Base-by-base conservation (phyloP, 352 stramenopile genomes). In the Pythium guiyangense region DNA sequence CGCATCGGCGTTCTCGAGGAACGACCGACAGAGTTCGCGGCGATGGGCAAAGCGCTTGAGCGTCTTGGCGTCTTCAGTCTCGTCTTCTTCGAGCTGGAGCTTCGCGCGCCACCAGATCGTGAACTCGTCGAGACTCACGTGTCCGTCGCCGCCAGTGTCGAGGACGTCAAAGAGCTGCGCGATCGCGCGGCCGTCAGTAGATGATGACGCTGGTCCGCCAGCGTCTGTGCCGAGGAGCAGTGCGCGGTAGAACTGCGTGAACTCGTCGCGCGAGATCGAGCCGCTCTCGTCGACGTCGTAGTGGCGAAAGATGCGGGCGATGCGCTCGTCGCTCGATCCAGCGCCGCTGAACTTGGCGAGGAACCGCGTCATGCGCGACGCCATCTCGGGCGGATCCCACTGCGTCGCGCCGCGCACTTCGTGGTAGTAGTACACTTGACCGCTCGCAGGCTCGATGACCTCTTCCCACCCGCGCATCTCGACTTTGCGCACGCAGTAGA, bases 91-190 rank as follows among this genome's bases (percentile, higher is more conserved):
- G 3, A 92, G 58, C 50, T 79, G 61, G 4, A 86, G 59, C 35
- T 88, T 92, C 1, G 81, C 79, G 56, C 74, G 71, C 81, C 81
- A 90, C 81, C 81, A 92, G n/a, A 80, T 40, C 46, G 76, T 69
- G 57, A 92, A 92, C 57, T 92, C 81, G 3, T 88, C 79, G 3
- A 88, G 54, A 53, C 63, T 88, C 31, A 90, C 81, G 35, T n/a
- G n/a, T n/a, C n/a, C 79, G 39, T 90, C 81, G 15, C 75, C 79
- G n/a, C 75, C 84, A 6, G 71, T 82, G 58, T 92, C 77, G 4
- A 92, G 47, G 12, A 90, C 64, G 9, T 42, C 51, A 48, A 88
- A 88, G 6, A 90, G 65, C 40, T 86, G 68, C 20, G 59, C 60
- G 29, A 90, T 71, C 17, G 85, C 65, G 15, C 54, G 39, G 25